Evolutionary conservation across 2,329 filamentous ascomycete genomes (phyloP), one percentile per base, ranked within the genome.

Genomic region (Trichophyton simii): DNA sequence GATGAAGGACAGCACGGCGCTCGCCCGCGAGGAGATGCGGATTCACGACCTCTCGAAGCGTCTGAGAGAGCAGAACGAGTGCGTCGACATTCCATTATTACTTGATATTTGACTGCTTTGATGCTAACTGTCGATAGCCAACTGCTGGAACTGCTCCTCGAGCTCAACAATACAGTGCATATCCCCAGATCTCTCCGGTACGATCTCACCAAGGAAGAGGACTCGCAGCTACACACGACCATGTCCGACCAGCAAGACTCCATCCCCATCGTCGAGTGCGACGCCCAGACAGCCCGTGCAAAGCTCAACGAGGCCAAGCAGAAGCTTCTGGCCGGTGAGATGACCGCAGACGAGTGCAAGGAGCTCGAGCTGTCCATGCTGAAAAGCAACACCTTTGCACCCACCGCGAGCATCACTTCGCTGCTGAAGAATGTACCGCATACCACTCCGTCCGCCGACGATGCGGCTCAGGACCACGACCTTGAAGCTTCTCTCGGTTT

Each of bases 31-130:
- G 65, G 91, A 96, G 75, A 86, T 90, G 70, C 87, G 87, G 73
- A 88, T 91, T 42, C 83, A 87, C 64, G 85, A 87, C 66, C 87
- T 89, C 3, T 88, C 90, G 22, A 91, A 89, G 73, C 83, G 91
- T 59, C 82, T 99, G 63, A 87, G 90, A 61, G 85, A 95, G 68
- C 88, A 96, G 76, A 96, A 96, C 68, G 92, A 97, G 91, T 96
- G 81, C 69, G 86, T 75, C 41, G 18, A 54, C 3, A 13, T 38
- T 9, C 48, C 48, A 5, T 8, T 38, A 28, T 34, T 18, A 42
- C 25, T 22, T 2, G 28, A 18, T 3, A 3, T 54, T 18, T 58
- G 20, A 46, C 11, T 13, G 13, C 8, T 36, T 20, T 18, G 11
- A 9, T 36, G 11, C 52, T 55, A 36, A 55, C 31, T 36, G 13